Percentiles rank a stretch among this genome's conserved stretches.
Evolutionary conservation across 768 basidiomycete genomes (phyloP).

Genomic region (Lenzites betulinus): DNA sequence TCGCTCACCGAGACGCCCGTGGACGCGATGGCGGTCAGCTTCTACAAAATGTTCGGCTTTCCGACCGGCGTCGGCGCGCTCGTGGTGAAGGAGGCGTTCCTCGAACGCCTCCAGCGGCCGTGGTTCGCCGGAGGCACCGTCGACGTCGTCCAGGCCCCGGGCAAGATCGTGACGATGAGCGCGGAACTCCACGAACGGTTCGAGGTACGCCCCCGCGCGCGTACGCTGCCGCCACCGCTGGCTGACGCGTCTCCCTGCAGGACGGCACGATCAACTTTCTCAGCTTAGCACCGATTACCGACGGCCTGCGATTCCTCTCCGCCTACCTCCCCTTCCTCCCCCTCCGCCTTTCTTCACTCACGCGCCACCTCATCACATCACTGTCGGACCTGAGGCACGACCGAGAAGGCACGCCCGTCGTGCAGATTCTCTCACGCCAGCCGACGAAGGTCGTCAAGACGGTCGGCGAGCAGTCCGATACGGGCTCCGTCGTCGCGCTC

Average conservation of each 20-base stretch:
- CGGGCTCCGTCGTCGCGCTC: constrained; percentile 63
- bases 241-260: constrained; percentile 37
- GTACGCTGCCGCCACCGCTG: background rate
- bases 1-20: constrained; percentile 67
- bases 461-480: constrained; percentile 66
- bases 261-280: constrained; percentile 88
- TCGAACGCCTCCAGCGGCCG: constrained; percentile 61
- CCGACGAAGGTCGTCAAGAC: constrained; percentile 55
- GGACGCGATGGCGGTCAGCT: constrained; percentile 82
- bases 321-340: constrained; percentile 81
- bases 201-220: constrained; percentile 51
- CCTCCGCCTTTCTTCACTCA: constrained; percentile 68
- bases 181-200: constrained; percentile 69
- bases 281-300: constrained; percentile 73
- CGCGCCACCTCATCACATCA: constrained; percentile 58
- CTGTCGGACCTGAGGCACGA: constrained; percentile 65
- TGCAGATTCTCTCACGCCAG: constrained; percentile 65
- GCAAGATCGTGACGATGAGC: constrained; percentile 62
- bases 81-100: constrained; percentile 69
- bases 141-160: constrained; percentile 82
- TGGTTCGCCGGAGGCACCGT: constrained; percentile 89
- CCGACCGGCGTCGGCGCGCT: constrained; percentile 85
- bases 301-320: constrained; percentile 75
- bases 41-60: constrained; percentile 91
- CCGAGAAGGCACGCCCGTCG: constrained; percentile 56